A percentile compares a stretch with the other conserved stretches of the same genome.
These are phyloP conservation scores for Pyricularia pennisetigena DNA, from an alignment of 2,329 filamentous ascomycete genomes.

Conservation along the genomic window DNA sequence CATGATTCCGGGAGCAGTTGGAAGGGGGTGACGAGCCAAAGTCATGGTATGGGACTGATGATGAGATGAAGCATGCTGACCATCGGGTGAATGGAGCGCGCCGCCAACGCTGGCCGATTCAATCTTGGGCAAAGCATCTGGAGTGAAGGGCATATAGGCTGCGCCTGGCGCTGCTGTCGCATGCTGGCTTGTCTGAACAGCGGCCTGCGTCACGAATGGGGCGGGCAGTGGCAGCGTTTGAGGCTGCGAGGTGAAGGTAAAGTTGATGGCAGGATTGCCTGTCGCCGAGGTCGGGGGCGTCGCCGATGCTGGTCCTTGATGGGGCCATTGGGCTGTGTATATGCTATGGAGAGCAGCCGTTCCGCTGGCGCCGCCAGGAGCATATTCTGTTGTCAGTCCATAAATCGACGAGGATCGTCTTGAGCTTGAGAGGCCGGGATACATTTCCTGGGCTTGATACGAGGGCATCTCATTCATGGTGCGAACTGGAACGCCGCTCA, in stretches of 20 bases:
- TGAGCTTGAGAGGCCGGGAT: background rate
- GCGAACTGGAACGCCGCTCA: constrained; percentile 5
- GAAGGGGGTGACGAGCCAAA: background rate
- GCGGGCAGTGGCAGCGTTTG: background rate
- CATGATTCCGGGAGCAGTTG: background rate
- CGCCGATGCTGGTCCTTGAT: background rate
- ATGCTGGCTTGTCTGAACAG: background rate
- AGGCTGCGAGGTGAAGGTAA: constrained; percentile 22
- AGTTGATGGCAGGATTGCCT: constrained; percentile 31
- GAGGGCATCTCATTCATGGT: constrained; percentile 18
- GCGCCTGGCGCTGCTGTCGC: background rate
- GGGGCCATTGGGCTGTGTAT: constrained; percentile 32
- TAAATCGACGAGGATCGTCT: background rate
- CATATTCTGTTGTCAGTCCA: background rate
- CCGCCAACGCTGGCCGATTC: background rate
- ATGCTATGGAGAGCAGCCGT: constrained; percentile 24
- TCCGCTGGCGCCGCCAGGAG: background rate
- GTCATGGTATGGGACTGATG: background rate
- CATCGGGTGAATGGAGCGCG: background rate
- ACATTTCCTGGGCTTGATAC: constrained; percentile 30
- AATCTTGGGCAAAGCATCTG: background rate
- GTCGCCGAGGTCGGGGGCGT: constrained; percentile 18
- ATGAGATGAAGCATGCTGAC: background rate
- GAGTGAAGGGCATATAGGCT: background rate
- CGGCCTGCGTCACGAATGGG: constrained; percentile 1